Percentiles rank a stretch among this genome's conserved stretches.
Conservation (phyloP, 441 rosid genomes). For the Populus hybrid region DNA sequence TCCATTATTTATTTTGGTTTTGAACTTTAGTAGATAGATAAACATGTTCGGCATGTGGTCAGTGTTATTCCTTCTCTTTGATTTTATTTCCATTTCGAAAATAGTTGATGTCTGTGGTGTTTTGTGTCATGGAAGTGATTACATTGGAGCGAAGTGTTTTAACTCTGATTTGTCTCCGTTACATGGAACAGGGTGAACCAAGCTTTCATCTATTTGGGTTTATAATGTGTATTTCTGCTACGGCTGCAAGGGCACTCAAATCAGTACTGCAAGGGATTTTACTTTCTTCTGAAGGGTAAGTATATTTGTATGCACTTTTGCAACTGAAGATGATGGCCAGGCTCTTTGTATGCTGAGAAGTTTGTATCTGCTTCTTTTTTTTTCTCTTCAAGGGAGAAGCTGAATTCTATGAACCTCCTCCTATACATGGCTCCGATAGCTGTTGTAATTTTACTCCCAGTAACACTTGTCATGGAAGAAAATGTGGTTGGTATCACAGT, state of each 20-base stretch:
- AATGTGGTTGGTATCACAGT: conserved; percentile 54
- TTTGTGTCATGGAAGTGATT: not conserved
- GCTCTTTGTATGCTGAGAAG: not conserved
- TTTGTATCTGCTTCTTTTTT: not conserved
- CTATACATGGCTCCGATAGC: conserved; percentile 65
- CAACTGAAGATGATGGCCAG: not conserved
- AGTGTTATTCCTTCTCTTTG: not conserved
- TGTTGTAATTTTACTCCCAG: conserved; percentile 54
- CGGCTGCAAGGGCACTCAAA: conserved; percentile 96
- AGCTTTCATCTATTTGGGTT: conserved; percentile 96
- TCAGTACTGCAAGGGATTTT: conserved; percentile 93
- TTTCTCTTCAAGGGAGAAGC: conserved; percentile 44
- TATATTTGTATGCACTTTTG: conserved; percentile 11
- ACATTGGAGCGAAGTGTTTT: not conserved
- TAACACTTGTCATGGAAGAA: conserved; percentile 53
- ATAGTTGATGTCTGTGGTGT: not conserved
- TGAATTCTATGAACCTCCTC: conserved; percentile 58
- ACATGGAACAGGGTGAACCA: conserved; percentile 67
- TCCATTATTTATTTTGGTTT: no score
- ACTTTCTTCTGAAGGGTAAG: conserved; percentile 96
- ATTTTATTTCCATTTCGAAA: not conserved
- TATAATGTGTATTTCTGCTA: conserved; percentile 82
- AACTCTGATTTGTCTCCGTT: conserved; percentile 6
- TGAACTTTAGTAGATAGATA: not conserved
- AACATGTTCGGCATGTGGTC: not conserved